Evolutionary conservation across 257 asterid genomes (phyloP), one percentile per base, ranked within the genome.

Genomic region (Catharanthus roseus): DNA sequence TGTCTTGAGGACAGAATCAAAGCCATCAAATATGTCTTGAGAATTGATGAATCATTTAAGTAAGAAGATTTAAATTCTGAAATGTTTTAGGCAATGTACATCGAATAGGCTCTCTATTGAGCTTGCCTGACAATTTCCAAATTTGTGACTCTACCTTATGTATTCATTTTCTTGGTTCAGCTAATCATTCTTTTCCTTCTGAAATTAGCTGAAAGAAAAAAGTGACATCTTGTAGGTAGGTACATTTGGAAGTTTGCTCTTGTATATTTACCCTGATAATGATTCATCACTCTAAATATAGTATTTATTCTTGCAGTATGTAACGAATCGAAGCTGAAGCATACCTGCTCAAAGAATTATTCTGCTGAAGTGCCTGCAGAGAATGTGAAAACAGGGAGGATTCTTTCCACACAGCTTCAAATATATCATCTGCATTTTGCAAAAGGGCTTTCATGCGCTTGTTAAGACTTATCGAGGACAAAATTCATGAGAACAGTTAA

Each of bases 1-100:
- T 95, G 91, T 82, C 91, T 95, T 13, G 97, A 95, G 86, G 99
- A 95, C 81, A 95, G 91, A 69, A 91, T 95, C 74, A 96, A 97
- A 79, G 91, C 99, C 62, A 79, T 86, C 86, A 91, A 89, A 88
- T 95, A 91, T 58, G 96, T 95, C 1, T 96, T 89, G 81, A 91
- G 85, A 85, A 95, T 95, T 76, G 99, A 95, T 44, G 99, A 91
- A 72, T 85, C 97, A 41, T 89, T 77, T 68, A 91, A 91, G 77
- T 83, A 91, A 97, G 91, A 76, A 80, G 99, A 82, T 64, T 31
- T 39, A 10, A 45, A 8, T 36, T 45, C 16, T 42, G 16, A n/a
- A 47, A 68, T 8, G 51, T 9, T 42, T 49, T 28, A 23, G 24
- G 33, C 10, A 9, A 9, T 3, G 10, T 4, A 2, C 28, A 1